Percentiles rank a stretch among this genome's conserved stretches.
Evolutionary conservation across 2,329 filamentous ascomycete genomes (phyloP).

Genomic region (Falciphora oryzae): DNA sequence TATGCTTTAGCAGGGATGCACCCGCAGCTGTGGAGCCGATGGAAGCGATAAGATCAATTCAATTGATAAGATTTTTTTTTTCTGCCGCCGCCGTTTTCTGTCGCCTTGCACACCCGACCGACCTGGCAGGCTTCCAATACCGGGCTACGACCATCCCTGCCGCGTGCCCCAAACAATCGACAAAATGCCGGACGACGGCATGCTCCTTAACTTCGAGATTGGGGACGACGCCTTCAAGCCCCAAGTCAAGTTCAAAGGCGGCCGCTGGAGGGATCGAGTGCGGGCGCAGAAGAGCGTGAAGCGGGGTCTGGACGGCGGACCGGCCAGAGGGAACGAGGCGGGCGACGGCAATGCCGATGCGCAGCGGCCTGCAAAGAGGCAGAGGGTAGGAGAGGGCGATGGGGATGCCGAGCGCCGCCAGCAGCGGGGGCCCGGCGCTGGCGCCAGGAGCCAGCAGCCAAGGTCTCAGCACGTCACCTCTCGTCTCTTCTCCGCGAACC

Average conservation of each 20-base stretch:
- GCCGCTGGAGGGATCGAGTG: slow-evolving; percentile 86
- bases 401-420: slow-evolving; percentile 18
- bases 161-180: neutral
- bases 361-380: slow-evolving; percentile 22
- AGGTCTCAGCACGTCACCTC: slow-evolving; percentile 56
- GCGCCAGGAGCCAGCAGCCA: slow-evolving; percentile 19
- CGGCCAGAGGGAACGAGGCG: slow-evolving; percentile 10
- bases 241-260: slow-evolving; percentile 70
- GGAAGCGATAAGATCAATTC: neutral
- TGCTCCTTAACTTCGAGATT: slow-evolving; percentile 88
- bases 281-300: slow-evolving; percentile 63
- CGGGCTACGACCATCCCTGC: too few relatives aligned
- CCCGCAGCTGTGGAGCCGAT: neutral
- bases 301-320: slow-evolving; percentile 13
- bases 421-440: slow-evolving; percentile 21
- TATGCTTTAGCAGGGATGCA: too few relatives aligned
- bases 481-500: slow-evolving; percentile 88
- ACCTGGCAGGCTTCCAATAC: neutral
- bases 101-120: neutral
- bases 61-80: neutral
- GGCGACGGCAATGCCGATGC: slow-evolving; percentile 18
- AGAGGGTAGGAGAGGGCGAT: slow-evolving; percentile 21
- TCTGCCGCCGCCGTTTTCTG: neutral
- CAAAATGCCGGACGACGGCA: slow-evolving; percentile 85
- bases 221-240: slow-evolving; percentile 59